Evolutionary conservation across 169 alveolate genomes (phyloP).

Genomic region (Plasmodium vinckei): DNA sequence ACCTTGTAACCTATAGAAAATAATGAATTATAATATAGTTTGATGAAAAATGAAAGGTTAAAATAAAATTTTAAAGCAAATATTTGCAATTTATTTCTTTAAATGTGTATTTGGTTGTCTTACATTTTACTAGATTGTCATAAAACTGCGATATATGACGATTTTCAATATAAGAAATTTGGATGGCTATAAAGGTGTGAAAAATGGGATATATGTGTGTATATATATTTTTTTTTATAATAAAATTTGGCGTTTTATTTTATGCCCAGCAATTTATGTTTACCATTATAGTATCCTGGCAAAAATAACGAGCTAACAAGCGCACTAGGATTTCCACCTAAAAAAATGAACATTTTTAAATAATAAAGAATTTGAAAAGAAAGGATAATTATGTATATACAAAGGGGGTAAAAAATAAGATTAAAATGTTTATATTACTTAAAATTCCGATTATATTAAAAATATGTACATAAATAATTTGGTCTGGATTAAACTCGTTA

Average conservation of each 20-base stretch:
- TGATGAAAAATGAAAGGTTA: background rate
- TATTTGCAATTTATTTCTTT: background rate
- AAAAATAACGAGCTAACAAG: constrained; percentile 30
- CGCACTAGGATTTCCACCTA: constrained; percentile 46
- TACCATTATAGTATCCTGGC: constrained; percentile 70
- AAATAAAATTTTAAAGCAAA: background rate
- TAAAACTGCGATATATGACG: constrained; percentile 6
- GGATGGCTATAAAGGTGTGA: constrained; percentile 28
- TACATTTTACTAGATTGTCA: constrained; percentile 44
- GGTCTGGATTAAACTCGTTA: constrained; percentile 28
- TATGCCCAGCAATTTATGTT: background rate
- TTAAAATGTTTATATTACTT: background rate
- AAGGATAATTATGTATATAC: background rate
- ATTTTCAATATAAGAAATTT: constrained; percentile 34
- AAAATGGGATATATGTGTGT: background rate
- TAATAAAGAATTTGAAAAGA: background rate
- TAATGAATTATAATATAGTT: background rate
- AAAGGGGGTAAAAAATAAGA: background rate
- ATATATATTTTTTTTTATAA: background rate
- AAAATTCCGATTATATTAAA: constrained; percentile 37
- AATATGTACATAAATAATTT: constrained; percentile 42
- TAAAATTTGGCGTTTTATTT: background rate
- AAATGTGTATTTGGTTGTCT: background rate
- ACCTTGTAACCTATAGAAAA: constrained; percentile 13
- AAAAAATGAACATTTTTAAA: background rate